Evolutionary conservation across 2,329 filamentous ascomycete genomes (phyloP).

Genomic region (Verticillium isaacii): DNA sequence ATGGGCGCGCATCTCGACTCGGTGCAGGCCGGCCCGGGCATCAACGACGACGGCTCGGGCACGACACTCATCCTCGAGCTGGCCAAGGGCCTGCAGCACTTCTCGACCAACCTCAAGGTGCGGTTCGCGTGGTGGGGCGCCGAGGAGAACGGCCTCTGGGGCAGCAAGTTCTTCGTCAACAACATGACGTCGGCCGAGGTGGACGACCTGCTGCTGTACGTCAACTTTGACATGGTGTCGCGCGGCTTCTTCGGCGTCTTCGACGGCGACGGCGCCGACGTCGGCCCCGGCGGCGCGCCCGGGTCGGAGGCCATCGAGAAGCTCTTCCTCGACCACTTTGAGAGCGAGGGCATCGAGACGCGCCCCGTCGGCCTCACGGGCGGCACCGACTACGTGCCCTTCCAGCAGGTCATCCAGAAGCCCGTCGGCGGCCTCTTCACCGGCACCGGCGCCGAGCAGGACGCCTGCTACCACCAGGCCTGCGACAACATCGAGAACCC

Average conservation of each 20-base stretch:
- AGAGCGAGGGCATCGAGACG: conserved; percentile 23
- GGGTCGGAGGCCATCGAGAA: conserved; percentile 26
- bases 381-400: conserved; percentile 57
- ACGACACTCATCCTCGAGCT: conserved; percentile 34
- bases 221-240: conserved; percentile 37
- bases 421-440: conserved; percentile 54
- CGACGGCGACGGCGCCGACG: conserved; percentile 27
- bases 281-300: conserved; percentile 27
- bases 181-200: conserved; percentile 24
- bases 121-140: conserved; percentile 41
- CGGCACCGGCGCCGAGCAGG: conserved; percentile 47
- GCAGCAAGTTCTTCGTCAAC: conserved; percentile 30
- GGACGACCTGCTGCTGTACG: conserved; percentile 29
- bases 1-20: conserved; percentile 39
- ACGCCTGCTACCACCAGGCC: conserved; percentile 26
- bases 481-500: conserved; percentile 34
- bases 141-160: conserved; percentile 35
- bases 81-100: conserved; percentile 30
- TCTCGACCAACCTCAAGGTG: conserved; percentile 28
- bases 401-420: conserved; percentile 49
- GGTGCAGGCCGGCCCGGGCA: conserved; percentile 36
- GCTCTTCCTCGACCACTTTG: conserved; percentile 27
- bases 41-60: conserved; percentile 42
- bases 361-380: conserved; percentile 27
- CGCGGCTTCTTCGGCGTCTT: conserved; percentile 29